These are phyloP conservation scores for Podila horticola DNA, from an alignment of 192 early-diverging fungal genomes.

Conservation along the genomic window DNA sequence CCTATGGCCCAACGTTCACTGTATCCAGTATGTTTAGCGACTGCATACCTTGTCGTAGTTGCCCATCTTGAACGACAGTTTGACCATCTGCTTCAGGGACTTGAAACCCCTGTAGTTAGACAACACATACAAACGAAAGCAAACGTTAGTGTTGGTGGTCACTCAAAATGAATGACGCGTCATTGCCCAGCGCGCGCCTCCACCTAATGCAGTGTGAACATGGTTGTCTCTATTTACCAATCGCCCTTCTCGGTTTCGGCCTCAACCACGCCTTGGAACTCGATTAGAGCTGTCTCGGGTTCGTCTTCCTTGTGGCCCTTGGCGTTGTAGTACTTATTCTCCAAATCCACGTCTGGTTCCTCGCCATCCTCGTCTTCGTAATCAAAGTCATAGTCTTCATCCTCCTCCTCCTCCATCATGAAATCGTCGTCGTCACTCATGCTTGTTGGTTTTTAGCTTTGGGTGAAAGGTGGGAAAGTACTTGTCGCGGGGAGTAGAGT, in stretches of 20 bases:
- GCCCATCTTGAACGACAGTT: constrained; percentile 75
- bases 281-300: constrained; percentile 74
- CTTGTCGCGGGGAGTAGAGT: constrained; percentile 5
- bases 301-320: constrained; percentile 90
- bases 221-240: constrained; percentile 70
- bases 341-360: constrained; percentile 83
- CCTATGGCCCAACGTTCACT: no score
- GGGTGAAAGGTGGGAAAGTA: constrained; percentile 2
- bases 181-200: not conserved
- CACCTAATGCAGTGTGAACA: not conserved
- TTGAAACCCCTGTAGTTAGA: constrained; percentile 83
- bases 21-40: not conserved
- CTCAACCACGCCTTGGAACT: constrained; percentile 83
- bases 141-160: not conserved
- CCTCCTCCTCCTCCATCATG: constrained; percentile 71
- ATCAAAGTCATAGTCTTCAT: constrained; percentile 90
- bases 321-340: constrained; percentile 92
- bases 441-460: not conserved
- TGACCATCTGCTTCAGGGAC: constrained; percentile 88
- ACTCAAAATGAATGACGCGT: not conserved
- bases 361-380: constrained; percentile 88
- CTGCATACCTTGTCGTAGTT: constrained; percentile 67
- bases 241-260: constrained; percentile 85
- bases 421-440: constrained; percentile 71
- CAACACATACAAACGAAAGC: not conserved